Percentiles rank a stretch among this genome's conserved stretches.
These are phyloP conservation scores for Lactifluus volemus DNA, from an alignment of 768 basidiomycete genomes.

Conservation along the genomic window DNA sequence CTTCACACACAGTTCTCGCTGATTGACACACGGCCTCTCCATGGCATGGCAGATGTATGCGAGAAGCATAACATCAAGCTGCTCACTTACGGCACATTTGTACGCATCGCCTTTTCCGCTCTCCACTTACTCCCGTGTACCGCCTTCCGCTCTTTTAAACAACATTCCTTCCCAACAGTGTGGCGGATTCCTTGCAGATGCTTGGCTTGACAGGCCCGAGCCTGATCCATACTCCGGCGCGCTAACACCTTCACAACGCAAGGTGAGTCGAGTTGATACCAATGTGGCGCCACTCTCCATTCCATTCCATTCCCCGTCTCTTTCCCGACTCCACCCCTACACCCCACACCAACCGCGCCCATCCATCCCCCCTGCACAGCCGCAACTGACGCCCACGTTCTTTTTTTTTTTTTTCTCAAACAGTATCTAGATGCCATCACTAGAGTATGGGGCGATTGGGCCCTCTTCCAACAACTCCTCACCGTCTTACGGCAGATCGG, in stretches of 20 bases:
- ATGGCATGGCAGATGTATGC: slow-evolving; percentile 73
- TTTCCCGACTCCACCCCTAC: too few relatives aligned
- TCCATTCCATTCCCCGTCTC: too few relatives aligned
- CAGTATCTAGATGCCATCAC: slow-evolving; percentile 82
- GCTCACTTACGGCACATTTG: slow-evolving; percentile 75
- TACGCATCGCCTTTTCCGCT: slow-evolving; percentile 28
- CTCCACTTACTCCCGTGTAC: slow-evolving; percentile 2
- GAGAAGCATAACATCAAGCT: slow-evolving; percentile 63
- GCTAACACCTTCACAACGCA: slow-evolving; percentile 76
- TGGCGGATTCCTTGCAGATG: slow-evolving; percentile 73
- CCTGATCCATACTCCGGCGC: slow-evolving; percentile 61
- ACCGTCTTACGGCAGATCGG: slow-evolving; percentile 51
- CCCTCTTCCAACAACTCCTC: slow-evolving; percentile 62
- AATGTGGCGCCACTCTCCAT: too few relatives aligned
- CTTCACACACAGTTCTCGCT: slow-evolving; percentile 54
- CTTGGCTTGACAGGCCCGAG: slow-evolving; percentile 58
- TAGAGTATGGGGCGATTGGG: slow-evolving; percentile 72
- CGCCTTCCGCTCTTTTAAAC: slow-evolving; percentile 3
- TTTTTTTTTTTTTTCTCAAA: not conserved
- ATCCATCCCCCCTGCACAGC: too few relatives aligned
- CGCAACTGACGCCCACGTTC: too few relatives aligned
- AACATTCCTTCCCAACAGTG: slow-evolving; percentile 39
- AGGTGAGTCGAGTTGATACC: slow-evolving; percentile 31
- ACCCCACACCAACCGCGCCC: too few relatives aligned
- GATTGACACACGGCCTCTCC: slow-evolving; percentile 68